A percentile compares a stretch with the other conserved stretches of the same genome.
phyloP scores from a whole-genome alignment of 495 filamentous ascomycete genomes.

The Bacidia gigantensis region DNA sequence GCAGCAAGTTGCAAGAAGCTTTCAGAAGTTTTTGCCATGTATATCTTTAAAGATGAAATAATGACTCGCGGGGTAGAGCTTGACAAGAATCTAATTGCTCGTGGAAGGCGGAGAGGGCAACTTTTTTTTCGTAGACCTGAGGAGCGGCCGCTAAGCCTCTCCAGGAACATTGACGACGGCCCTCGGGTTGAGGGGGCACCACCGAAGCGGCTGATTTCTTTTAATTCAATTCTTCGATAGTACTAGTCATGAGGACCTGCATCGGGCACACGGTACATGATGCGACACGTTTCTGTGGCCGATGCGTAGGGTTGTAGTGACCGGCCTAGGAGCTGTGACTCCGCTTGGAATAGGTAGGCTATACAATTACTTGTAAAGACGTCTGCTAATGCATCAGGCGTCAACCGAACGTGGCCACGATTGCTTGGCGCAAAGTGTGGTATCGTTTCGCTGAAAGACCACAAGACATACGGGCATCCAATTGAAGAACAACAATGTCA shows the following conservation, averaged over 20 bases:
- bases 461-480: constrained; percentile 27
- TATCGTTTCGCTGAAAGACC: constrained; percentile 51
- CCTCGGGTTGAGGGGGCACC: too few relatives aligned
- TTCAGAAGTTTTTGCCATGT: not conserved
- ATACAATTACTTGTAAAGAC: not conserved
- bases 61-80: too few relatives aligned
- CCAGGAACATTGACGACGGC: not conserved
- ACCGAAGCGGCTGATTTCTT: too few relatives aligned
- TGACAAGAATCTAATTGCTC: too few relatives aligned
- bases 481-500: constrained; percentile 65
- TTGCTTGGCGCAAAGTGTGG: constrained; percentile 70
- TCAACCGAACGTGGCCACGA: constrained; percentile 64
- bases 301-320: constrained; percentile 62
- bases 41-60: too few relatives aligned
- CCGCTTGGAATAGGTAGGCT: constrained; percentile 65
- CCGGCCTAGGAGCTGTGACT: constrained; percentile 83
- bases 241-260: too few relatives aligned
- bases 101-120: not conserved
- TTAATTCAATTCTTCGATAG: too few relatives aligned
- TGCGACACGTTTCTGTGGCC: not conserved
- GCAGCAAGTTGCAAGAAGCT: not conserved
- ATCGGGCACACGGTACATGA: not conserved
- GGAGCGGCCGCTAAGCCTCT: not conserved
- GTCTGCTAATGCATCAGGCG: constrained; percentile 32
- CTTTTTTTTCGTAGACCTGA: not conserved